Percentiles rank a stretch among this genome's conserved stretches.
Conservation (phyloP, 129 eudicot genomes). For the Calendula officinalis region DNA sequence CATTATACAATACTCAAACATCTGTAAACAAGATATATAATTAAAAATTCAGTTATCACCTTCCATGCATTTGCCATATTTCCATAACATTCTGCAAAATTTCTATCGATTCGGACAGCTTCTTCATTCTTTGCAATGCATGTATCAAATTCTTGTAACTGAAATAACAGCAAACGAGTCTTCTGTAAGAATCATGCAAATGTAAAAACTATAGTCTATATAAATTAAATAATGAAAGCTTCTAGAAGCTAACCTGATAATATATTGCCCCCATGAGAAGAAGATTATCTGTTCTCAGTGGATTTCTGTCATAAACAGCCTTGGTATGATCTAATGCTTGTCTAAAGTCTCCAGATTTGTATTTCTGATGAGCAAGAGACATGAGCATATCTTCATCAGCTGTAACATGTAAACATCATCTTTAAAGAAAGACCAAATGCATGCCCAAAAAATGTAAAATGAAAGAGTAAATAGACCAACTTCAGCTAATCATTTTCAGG, state of each 20-base stretch:
- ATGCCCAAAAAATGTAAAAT: neutral
- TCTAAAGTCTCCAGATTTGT: conserved; percentile 85
- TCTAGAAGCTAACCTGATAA: conserved; percentile 80
- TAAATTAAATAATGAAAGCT: conserved; percentile 24
- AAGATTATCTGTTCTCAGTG: conserved; percentile 80
- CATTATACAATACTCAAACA: neutral
- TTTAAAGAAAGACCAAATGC: conserved; percentile 13
- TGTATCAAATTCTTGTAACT: conserved; percentile 85
- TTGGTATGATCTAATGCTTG: conserved; percentile 91
- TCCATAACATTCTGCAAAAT: conserved; percentile 96
- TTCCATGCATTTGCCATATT: conserved; percentile 99
- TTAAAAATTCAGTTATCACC: conserved; percentile 36
- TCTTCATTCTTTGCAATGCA: conserved; percentile 92
- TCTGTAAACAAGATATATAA: neutral
- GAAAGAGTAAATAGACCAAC: conserved; percentile 3
- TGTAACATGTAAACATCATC: conserved; percentile 28
- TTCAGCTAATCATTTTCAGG: conserved; percentile 3
- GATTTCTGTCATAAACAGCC: conserved; percentile 79
- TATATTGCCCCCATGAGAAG: conserved; percentile 83
- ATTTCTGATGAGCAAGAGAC: conserved; percentile 81
- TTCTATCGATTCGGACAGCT: conserved; percentile 82
- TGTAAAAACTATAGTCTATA: conserved; percentile 11
- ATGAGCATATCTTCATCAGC: conserved; percentile 71
- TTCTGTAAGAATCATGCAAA: conserved; percentile 15
- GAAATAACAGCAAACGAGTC: conserved; percentile 18